Evolutionary conservation across 2,329 filamentous ascomycete genomes (phyloP), one percentile per base, ranked within the genome.

Genomic region (Aspergillus sp.): DNA sequence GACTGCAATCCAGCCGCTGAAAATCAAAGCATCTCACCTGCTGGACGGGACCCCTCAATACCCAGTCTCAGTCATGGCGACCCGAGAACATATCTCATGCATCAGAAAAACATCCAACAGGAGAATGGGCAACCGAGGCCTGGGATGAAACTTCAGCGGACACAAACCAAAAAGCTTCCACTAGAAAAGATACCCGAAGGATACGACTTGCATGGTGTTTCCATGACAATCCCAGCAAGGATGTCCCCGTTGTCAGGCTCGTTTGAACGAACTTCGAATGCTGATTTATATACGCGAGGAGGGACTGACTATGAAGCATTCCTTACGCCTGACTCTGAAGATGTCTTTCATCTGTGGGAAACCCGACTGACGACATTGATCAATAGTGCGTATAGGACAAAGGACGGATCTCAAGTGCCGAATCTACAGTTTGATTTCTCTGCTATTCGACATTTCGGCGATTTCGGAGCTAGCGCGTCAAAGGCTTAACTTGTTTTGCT

Each of bases 1-100:
- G 16, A 33, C 8, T 15, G 20, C 8, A 20, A 17, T 3, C 5
- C 16, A 12, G 17, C 13, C 14, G 19, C 7, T 5, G 15, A 14
- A 20, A 24, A 24, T 4, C 28, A 31, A 19, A 12, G 6, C 5
- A n/a, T 4, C 15, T 24, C 13, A 20, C 12, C 19, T 27, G 13
- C 26, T 4, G 8, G 25, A n/a, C 15, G 24, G 4, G 5, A n/a
- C n/a, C 25, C 17, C 11, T 4, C 26, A 2, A 32, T 26, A 11
- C 12, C 37, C 8, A 13, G 33, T 3, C 30, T 57, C 6, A 35
- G 32, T 10, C 40, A 43, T 4, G 41, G 45, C 32, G 53, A 60
- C 32, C 52, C 57, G 14, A 47, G 56, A 26, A 44, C 48, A 20
- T 52, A 52, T 32, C 34, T 57, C 2, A 56, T 57, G 27, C 51